These are phyloP conservation scores for Sphaerulina populicola DNA, from an alignment of 2,329 filamentous ascomycete genomes.

Conservation along the genomic window DNA sequence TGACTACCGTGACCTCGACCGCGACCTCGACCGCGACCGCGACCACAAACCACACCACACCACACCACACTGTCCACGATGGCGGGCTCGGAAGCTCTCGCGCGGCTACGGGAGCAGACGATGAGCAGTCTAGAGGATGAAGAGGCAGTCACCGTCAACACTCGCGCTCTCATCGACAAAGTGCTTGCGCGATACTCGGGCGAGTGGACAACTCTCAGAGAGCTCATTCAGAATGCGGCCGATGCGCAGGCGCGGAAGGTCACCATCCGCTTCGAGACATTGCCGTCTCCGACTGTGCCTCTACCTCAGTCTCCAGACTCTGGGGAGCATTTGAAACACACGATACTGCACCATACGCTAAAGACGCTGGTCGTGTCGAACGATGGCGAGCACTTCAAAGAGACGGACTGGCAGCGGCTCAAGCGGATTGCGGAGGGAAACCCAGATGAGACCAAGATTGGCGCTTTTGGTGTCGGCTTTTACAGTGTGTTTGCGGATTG, in stretches of 20 bases:
- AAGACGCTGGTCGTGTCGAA: conserved; percentile 85
- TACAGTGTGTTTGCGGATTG: conserved; percentile 98
- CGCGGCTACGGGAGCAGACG: conserved; percentile 67
- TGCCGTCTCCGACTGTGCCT: conserved; percentile 71
- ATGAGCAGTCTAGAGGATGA: conserved; percentile 81
- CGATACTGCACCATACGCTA: conserved; percentile 74
- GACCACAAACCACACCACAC: conserved; percentile 2
- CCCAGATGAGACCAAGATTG: conserved; percentile 97
- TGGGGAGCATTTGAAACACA: conserved; percentile 70
- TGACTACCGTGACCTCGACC: too few relatives aligned
- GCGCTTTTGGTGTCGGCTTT: conserved; percentile 95
- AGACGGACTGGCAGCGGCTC: conserved; percentile 84
- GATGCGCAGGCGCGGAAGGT: conserved; percentile 88
- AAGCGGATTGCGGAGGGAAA: conserved; percentile 99
- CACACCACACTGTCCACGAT: conserved; percentile 8
- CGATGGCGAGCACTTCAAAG: conserved; percentile 76
- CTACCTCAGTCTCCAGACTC: conserved; percentile 56
- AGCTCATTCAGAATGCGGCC: conserved; percentile 96
- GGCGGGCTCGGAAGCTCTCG: conserved; percentile 26
- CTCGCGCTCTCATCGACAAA: conserved; percentile 92
- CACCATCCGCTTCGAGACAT: conserved; percentile 82
- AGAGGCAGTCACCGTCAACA: conserved; percentile 96
- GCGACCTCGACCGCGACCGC: too few relatives aligned
- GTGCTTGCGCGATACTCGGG: conserved; percentile 92
- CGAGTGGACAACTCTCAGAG: conserved; percentile 80